Evolutionary conservation across 306 rosid species (phyloP).

Genomic region (Quercus wislizeni): DNA sequence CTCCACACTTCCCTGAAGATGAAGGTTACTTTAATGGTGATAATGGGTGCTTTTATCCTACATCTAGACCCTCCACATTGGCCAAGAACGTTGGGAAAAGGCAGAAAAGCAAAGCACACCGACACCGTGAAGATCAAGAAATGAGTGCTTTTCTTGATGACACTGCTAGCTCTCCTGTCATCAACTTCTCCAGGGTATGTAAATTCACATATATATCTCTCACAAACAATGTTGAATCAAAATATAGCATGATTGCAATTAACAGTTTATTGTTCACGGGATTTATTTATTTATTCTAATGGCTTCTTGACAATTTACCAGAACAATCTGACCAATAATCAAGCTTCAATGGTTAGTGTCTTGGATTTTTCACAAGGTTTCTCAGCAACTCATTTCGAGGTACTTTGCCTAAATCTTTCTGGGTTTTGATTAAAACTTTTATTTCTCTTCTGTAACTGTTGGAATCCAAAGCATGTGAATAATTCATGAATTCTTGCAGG

Average conservation of each 20-base stretch:
- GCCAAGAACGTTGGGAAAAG: slow-evolving; percentile 35
- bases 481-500: slow-evolving; percentile 43
- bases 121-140: slow-evolving; percentile 27
- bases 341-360: slow-evolving; percentile 50
- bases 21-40: slow-evolving; percentile 39
- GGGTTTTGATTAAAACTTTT: neutral
- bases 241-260: neutral
- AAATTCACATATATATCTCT: neutral
- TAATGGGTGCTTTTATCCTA: slow-evolving; percentile 35
- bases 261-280: neutral
- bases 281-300: neutral
- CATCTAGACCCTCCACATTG: slow-evolving; percentile 34
- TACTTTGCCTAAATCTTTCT: slow-evolving; percentile 19
- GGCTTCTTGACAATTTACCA: slow-evolving; percentile 25
- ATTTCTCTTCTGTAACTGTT: neutral
- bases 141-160: slow-evolving; percentile 65
- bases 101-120: slow-evolving; percentile 44
- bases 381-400: slow-evolving; percentile 81
- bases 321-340: slow-evolving; percentile 50
- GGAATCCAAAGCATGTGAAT: neutral
- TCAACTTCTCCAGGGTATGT: slow-evolving; percentile 59
- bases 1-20: slow-evolving; percentile 74
- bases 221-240: neutral
- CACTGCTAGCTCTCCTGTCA: slow-evolving; percentile 84
- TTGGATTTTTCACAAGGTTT: slow-evolving; percentile 74